Percentiles rank a stretch among this genome's conserved stretches.
phyloP scores from a whole-genome alignment of 371 early-diverging fungal species.

The Sporodiniella umbellata region DNA sequence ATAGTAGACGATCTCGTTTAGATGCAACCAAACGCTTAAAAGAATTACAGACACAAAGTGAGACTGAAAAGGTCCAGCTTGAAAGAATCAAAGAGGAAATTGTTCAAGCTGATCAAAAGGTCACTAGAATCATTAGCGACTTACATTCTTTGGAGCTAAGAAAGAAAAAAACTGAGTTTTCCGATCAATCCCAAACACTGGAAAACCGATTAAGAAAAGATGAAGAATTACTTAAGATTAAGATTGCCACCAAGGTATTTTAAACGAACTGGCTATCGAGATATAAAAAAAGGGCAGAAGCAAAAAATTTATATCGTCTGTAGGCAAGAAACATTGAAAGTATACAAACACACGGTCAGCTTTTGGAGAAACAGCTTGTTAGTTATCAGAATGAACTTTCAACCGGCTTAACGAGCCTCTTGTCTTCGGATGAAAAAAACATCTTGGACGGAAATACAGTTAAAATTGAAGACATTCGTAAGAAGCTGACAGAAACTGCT shows the following conservation, averaged over 20 bases:
- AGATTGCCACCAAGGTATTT: constrained; percentile 34
- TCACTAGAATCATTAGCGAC: constrained; percentile 53
- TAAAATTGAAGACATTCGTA: constrained; percentile 55
- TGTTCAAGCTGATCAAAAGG: constrained; percentile 63
- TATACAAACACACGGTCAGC: constrained; percentile 33
- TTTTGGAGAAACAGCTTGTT: constrained; percentile 54
- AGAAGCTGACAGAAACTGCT: constrained; percentile 36
- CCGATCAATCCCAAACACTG: constrained; percentile 45
- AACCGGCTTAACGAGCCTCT: constrained; percentile 47
- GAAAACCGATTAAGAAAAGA: constrained; percentile 59
- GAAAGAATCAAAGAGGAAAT: constrained; percentile 50
- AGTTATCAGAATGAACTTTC: constrained; percentile 56
- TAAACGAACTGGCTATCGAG: too few relatives aligned
- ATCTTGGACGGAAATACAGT: constrained; percentile 44
- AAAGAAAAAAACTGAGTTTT: constrained; percentile 46
- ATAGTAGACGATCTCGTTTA: constrained; percentile 73
- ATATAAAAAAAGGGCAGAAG: not conserved
- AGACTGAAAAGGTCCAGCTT: constrained; percentile 47
- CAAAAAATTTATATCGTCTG: not conserved
- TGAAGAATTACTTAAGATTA: constrained; percentile 46
- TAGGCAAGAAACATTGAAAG: constrained; percentile 40
- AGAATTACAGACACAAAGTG: constrained; percentile 34
- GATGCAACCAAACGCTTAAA: constrained; percentile 59
- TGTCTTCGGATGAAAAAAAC: constrained; percentile 56
- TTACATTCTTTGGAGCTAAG: constrained; percentile 50